Base-by-base conservation (phyloP, 208 protist species). In the Leptomonas pyrrhocoris region DNA sequence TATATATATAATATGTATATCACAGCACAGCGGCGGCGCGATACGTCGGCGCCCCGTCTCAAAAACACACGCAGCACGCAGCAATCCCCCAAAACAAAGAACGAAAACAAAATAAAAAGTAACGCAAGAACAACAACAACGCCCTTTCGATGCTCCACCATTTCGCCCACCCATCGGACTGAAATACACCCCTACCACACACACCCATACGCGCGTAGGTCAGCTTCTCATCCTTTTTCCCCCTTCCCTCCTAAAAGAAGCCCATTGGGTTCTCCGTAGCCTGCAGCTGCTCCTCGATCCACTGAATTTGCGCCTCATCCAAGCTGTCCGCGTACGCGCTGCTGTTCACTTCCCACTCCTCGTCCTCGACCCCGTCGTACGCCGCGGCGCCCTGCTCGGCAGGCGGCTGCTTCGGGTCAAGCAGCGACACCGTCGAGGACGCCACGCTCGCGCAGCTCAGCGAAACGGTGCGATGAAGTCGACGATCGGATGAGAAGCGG, bases 321-420 rank as follows among this genome's bases (percentile, higher is more conserved):
- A 90, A 72, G 57, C 88, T 93, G 62, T 93, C 88, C 49, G 85
- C 88, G 77, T 93, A 90, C 36, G 88, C 84, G 49, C 88, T 90
- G 76, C 88, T 93, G 69, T 88, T 87, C 58, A 87, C 80, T 60
- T 93, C 83, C 85, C 88, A 93, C 19, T 85, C 62, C 63, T 77
- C 71, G 13, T 68, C 66, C 45, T 50, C 60, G 45, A 12, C 60
- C 9, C 40, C 34, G 25, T 76, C 78, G 38, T 76, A 69, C 13
- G 28, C 73, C 25, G 57, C 58, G 19, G 49, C 40, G 40, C 67
- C 58, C 8, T 13, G 18, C 23, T 63, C 54, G 9, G 46, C 30
- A 30, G 43, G 45, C 3, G 61, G 69, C 28, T 60, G 64, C 11
- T 27, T 60, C 2, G 56, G 66, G 49, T 69, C 64, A 2, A 64